phyloP scores from a whole-genome alignment of 257 asterid genomes.

The Verbena officinalis region DNA sequence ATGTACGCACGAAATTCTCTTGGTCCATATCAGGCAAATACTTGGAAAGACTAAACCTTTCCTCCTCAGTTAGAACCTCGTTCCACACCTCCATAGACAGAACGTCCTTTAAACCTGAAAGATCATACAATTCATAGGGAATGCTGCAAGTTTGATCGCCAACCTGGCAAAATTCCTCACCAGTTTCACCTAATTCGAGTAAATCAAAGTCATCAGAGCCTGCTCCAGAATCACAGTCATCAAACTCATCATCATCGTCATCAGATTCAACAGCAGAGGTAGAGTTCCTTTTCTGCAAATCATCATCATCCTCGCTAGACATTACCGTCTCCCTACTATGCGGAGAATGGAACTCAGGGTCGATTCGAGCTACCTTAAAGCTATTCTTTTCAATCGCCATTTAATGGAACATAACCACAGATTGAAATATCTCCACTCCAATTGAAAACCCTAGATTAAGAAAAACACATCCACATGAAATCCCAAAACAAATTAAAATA shows the following conservation, averaged over 20 bases:
- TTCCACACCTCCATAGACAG: conserved; percentile 96
- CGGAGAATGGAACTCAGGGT: conserved; percentile 69
- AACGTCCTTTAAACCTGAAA: conserved; percentile 73
- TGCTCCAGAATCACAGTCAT: conserved; percentile 98
- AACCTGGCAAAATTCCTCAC: conserved; percentile 94
- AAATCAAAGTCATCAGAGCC: conserved; percentile 96
- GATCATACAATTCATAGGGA: conserved; percentile 89
- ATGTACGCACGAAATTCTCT: conserved; percentile 68
- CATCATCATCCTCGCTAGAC: conserved; percentile 89
- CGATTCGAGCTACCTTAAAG: conserved; percentile 70
- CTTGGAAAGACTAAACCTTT: conserved; percentile 74
- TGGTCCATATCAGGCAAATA: conserved; percentile 97
- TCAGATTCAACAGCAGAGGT: conserved; percentile 68
- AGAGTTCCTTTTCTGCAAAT: conserved; percentile 56
- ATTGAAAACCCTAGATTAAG: conserved; percentile 47
- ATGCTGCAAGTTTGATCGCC: conserved; percentile 92
- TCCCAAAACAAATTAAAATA: not conserved
- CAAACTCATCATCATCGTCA: conserved; percentile 85
- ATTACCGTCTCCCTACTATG: conserved; percentile 61
- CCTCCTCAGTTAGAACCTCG: conserved; percentile 86
- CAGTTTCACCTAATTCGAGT: conserved; percentile 82
- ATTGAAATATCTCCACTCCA: conserved; percentile 35
- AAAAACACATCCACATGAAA: conserved; percentile 27
- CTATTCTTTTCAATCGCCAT: conserved; percentile 97
- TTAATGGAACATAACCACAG: conserved; percentile 52